Conservation (phyloP, 2,329 filamentous ascomycete genomes). For the Fusarium gaditjirri region DNA sequence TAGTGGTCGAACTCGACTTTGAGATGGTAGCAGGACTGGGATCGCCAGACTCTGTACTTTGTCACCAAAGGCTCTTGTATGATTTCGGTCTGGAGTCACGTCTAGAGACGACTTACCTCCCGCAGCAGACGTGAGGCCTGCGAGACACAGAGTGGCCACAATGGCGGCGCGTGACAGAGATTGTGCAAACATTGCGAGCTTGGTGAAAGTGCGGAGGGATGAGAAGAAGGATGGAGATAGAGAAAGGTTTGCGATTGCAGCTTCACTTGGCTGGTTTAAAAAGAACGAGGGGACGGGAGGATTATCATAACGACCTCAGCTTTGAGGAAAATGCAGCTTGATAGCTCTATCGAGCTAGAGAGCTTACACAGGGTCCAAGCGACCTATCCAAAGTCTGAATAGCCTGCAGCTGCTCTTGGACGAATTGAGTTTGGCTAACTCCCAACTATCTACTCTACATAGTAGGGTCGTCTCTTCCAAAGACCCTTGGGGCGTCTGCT, state of each 20-base stretch:
- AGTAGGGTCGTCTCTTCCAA: neutral
- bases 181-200: neutral
- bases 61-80: rapidly evolving
- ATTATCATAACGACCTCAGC: neutral
- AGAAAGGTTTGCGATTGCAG: neutral
- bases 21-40: neutral
- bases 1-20: rapidly evolving
- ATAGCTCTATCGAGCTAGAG: neutral
- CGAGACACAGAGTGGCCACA: neutral
- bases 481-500: neutral
- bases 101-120: neutral
- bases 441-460: neutral
- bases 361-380: neutral
- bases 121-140: neutral
- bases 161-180: neutral
- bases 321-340: neutral
- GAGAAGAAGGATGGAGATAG: neutral
- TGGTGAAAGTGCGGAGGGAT: no score
- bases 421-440: neutral
- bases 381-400: neutral
- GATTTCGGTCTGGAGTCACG: rapidly evolving
- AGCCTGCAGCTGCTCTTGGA: neutral
- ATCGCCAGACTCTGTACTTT: neutral
- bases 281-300: neutral
- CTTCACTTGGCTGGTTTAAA: neutral